Evolutionary conservation across 345 rosid species (phyloP).

Genomic region (Boechera stricta): DNA sequence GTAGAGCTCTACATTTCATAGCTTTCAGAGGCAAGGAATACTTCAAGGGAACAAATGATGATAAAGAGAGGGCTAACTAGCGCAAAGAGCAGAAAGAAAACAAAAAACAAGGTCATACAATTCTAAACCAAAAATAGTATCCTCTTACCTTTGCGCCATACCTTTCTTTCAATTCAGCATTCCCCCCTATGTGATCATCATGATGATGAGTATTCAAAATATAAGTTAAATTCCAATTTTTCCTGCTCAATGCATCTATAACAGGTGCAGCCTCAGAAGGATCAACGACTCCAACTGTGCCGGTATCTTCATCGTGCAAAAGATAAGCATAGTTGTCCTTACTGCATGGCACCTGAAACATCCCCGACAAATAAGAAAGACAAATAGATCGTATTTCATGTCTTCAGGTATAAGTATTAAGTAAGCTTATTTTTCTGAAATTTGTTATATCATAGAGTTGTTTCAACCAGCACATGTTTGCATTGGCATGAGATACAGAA

Average conservation of each 20-base stretch:
- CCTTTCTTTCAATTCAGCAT: slow-evolving; percentile 89
- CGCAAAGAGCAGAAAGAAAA: neutral
- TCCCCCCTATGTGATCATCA: slow-evolving; percentile 89
- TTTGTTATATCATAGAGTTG: too few relatives aligned
- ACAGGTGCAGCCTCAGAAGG: slow-evolving; percentile 92
- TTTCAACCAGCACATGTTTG: too few relatives aligned
- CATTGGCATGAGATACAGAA: slow-evolving; percentile 4
- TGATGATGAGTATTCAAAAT: slow-evolving; percentile 98
- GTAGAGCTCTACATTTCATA: slow-evolving; percentile 9
- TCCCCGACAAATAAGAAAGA: slow-evolving; percentile 18
- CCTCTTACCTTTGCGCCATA: slow-evolving; percentile 95
- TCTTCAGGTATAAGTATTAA: neutral
- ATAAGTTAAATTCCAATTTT: slow-evolving; percentile 83
- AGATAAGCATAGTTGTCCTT: slow-evolving; percentile 93
- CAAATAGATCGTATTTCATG: neutral
- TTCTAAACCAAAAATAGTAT: neutral
- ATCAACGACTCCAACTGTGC: slow-evolving; percentile 99
- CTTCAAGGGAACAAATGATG: slow-evolving; percentile 14
- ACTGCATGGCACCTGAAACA: slow-evolving; percentile 85
- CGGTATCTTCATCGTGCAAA: slow-evolving; percentile 90
- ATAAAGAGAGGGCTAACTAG: slow-evolving; percentile 3
- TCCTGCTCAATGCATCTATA: slow-evolving; percentile 80
- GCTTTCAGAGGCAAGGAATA: slow-evolving; percentile 1
- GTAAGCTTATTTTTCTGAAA: neutral
- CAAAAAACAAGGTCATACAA: neutral